Base-by-base conservation (phyloP, 2,329 filamentous ascomycete genomes). In the Calonectria multiphialidica region DNA sequence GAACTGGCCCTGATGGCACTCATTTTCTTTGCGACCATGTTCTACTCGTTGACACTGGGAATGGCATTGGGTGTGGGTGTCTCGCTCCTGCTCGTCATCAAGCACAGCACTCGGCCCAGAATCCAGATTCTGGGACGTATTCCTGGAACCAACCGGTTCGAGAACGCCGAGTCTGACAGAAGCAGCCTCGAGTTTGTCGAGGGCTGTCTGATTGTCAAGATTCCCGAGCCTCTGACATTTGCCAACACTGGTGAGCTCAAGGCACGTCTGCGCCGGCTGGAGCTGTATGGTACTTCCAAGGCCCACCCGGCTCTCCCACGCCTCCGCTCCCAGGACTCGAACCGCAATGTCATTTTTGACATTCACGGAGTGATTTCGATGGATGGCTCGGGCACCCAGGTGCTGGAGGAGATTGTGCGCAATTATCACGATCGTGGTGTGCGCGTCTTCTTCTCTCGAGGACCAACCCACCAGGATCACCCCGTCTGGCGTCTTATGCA, bases 301-400 rank as follows among this genome's bases (percentile, higher is more conserved):
- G 95, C 94, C 0, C 97, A 98, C 79, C 97, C 97, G 0, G 96
- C 96, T 0, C 87, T 98, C 21, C 97, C 97, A 0, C 90, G 94
- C 3, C 88, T 98, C 16, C 90, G 96, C 5, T 87, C 89, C 30
- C 90, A 92, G n/a, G 93, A 96, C 72, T 92, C 94, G 79, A 98
- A 98, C 82, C 91, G 92, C 77, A 98, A 98, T 80, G 89, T 99
- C 82, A 95, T 99, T 74, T 98, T 99, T 80, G 97, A 99, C 81
- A 95, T 98, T 9, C 96, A 98, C 78, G 97, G 97, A n/a, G 97
- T 99, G 3, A 98, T 96, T 0, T 94, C 93, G 33, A 92, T 99
- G 78, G 97, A 99, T 81, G 97, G 95, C 7, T 98, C 95, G 0
- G 97, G 96, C 1, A 94, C 95, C 0, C 97, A 98, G 84, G 96